Conservation (phyloP, 352 stramenopile genomes). For the Lagenidium giganteum region DNA sequence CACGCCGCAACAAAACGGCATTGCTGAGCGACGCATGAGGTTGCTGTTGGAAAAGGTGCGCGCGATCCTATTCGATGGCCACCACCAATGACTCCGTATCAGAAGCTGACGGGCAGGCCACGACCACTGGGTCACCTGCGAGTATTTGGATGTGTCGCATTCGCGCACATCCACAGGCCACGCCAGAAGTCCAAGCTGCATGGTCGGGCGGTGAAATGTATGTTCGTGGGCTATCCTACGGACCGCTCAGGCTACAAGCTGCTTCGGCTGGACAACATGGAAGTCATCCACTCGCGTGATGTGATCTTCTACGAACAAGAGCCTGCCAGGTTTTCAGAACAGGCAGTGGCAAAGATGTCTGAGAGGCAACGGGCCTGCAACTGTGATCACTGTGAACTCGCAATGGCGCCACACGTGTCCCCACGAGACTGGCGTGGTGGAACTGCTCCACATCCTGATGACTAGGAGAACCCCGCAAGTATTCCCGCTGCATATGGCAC, state of each 20-base stretch:
- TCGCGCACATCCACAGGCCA: too few relatives aligned
- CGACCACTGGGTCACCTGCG: too few relatives aligned
- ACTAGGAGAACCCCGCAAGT: too few relatives aligned
- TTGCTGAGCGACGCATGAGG: constrained; percentile 6
- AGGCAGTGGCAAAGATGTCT: constrained; percentile 2
- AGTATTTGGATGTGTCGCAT: too few relatives aligned
- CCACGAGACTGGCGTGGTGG: too few relatives aligned
- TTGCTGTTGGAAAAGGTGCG: constrained; percentile 15
- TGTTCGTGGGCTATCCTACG: constrained; percentile 14
- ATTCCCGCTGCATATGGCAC: too few relatives aligned
- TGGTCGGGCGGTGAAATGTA: constrained; percentile 7
- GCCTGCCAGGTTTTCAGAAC: constrained; percentile 1
- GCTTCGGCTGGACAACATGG: background rate
- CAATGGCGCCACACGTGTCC: too few relatives aligned
- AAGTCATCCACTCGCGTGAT: constrained; percentile 5
- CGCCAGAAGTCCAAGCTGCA: too few relatives aligned
- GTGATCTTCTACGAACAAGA: constrained; percentile 16
- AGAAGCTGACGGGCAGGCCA: constrained; percentile 7
- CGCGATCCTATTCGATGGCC: constrained; percentile 2
- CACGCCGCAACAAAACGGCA: constrained; percentile 6
- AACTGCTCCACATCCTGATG: too few relatives aligned
- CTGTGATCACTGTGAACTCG: too few relatives aligned
- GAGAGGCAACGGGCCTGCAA: too few relatives aligned
- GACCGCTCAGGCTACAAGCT: constrained; percentile 11
- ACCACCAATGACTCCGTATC: background rate